Base-by-base conservation (phyloP, 495 filamentous ascomycete species). In the Penicillium diatomitis region DNA sequence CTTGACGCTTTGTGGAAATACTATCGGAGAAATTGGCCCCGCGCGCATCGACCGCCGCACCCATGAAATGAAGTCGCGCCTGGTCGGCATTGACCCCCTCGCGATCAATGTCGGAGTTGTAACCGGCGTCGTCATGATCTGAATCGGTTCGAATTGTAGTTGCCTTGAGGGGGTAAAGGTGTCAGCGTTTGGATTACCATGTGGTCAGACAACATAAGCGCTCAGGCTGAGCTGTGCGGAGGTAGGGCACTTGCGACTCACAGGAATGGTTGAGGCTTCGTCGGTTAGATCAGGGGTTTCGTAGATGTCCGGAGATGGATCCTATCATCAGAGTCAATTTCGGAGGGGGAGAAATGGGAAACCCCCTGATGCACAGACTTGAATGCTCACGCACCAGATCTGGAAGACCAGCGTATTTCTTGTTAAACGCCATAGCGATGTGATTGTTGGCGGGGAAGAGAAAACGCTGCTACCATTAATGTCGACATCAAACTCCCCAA, bases 241-340 rank as follows among this genome's bases (percentile, higher is more conserved):
- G 33, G 9, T 46, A 44, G 31, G 34, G 50, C 45, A 54, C 49
- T 12, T 51, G 35, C 29, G 50, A 66, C 58, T 60, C 48, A 94
- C 87, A 32, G 80, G 87, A 49, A 88, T 63, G 35, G 90, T 96
- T 30, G 88, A 95, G 44, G 76, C 83, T 62, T 92, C 90, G 57
- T 96, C 88, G 28, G 81, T 88, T 54, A 95, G 72, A 50, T 92
- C 88, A 58, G 90, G 90, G 41, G 90, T 96, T 70, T 95, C 90
- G 71, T 96, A 96, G 58, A 94, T 85, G 61, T 95, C 90, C 64
- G 90, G 90, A 28, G 89, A 87, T 28, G 81, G 83, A 62, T 96
- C 90, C 88, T 92, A 51, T 12, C 4, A 51, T 33, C 41, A 38
- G 44, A 43, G 47, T 65, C 45, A 64, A 51, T 44, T 32, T 32